Evolutionary conservation across 2,329 filamentous ascomycete species (phyloP), one percentile per base, ranked within the genome.

Genomic region (Aspergillus sp.): DNA sequence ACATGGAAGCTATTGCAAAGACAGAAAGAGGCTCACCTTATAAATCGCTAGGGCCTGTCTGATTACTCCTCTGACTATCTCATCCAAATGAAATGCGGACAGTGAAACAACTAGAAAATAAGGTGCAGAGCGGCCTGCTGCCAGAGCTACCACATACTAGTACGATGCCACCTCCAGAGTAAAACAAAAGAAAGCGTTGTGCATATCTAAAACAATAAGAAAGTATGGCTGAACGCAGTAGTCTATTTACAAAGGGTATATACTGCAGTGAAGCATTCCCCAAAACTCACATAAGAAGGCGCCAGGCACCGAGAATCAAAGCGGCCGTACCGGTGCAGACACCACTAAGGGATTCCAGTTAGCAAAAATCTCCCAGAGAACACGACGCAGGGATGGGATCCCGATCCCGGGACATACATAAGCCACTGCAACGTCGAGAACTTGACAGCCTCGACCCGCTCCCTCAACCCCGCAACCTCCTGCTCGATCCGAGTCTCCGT

Each of bases 401-500:
- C n/a, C n/a, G n/a, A n/a, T n/a, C n/a, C n/a, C 32, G 20, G 14
- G 13, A 82, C 85, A 54, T 81, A 88, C 80, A 96, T 95, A 46
- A 98, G 67, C 91, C 91, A 98, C 69, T 98, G 91, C 58, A 98
- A 63, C 22, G 91, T 96, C 55, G 86, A 86, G 64, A 96, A 96
- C 71, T 98, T 98, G 60, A 98, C 91, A 46, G 86, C 83, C 66
- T 98, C 91, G 29, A 98, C 71, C 64, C 93, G 81, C 68, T 96
- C 91, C 45, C 86, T 71, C 54, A 98, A 60, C 19, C 82, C 82
- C 25, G 89, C 89, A 33, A 91, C 86, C 68, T 96, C 91, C 65
- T 96, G 89, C 68, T 98, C 91, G 52, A 98, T 96, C 63, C 93
- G 80, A 36, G 88, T 94, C 67, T 98, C 91, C 8, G 91, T 96